These are phyloP conservation scores for Dentipellis sp. DNA, from an alignment of 768 basidiomycete species.

Conservation along the genomic window DNA sequence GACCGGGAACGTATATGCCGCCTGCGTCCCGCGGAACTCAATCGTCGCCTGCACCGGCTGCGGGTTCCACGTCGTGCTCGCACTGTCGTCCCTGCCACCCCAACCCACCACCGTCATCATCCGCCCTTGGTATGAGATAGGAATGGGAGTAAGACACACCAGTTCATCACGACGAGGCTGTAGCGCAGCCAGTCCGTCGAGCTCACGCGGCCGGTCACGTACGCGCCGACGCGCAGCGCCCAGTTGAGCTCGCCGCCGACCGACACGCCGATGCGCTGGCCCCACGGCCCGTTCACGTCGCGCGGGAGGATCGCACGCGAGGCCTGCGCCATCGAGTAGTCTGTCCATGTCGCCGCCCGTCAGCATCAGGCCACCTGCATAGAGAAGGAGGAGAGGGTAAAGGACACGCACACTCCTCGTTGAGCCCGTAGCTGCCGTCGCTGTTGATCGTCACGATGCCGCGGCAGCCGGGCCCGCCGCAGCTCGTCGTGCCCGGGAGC, in stretches of 20 bases:
- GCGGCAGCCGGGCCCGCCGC: constrained; percentile 52
- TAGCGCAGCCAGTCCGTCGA: constrained; percentile 54
- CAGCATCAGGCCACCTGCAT: background rate
- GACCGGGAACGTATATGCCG: constrained; percentile 69
- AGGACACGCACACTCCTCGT: constrained; percentile 56
- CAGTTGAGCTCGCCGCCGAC: constrained; percentile 47
- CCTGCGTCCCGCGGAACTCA: constrained; percentile 57
- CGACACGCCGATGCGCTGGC: constrained; percentile 54
- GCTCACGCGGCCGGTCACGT: constrained; percentile 45
- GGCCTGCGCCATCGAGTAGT: constrained; percentile 67
- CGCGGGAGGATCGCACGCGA: constrained; percentile 67
- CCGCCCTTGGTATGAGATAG: background rate
- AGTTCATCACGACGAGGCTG: constrained; percentile 68
- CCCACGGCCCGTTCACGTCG: constrained; percentile 59
- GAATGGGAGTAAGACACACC: constrained; percentile 36
- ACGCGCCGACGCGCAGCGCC: constrained; percentile 60
- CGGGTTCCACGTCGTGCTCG: constrained; percentile 44
- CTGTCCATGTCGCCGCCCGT: constrained; percentile 18
- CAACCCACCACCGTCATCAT: constrained; percentile 3
- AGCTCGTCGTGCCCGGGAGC: constrained; percentile 55
- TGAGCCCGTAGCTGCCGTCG: constrained; percentile 51
- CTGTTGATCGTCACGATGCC: constrained; percentile 58
- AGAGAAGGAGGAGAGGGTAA: background rate
- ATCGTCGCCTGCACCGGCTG: constrained; percentile 48
- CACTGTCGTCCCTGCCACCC: constrained; percentile 34